Percentiles rank a stretch among this genome's conserved stretches.
Conservation (phyloP, 2,329 filamentous ascomycete genomes). For the Aspergillus sp. region DNA sequence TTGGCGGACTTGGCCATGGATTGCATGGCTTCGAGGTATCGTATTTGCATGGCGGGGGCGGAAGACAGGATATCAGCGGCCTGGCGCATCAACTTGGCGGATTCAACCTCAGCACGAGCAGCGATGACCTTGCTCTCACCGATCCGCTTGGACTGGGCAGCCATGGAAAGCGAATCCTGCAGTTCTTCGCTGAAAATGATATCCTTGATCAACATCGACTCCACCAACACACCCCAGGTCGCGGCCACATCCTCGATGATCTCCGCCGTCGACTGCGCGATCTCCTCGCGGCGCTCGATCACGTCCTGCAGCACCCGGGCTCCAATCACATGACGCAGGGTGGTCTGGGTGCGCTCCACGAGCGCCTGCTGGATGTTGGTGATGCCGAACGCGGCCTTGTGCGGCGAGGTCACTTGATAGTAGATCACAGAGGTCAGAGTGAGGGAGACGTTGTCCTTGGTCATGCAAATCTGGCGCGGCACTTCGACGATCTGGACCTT, state of each 20-base stretch:
- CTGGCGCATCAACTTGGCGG: conserved; percentile 74
- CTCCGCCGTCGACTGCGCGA: conserved; percentile 88
- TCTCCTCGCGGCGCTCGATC: conserved; percentile 95
- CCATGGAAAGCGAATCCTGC: conserved; percentile 95
- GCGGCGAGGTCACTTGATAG: conserved; percentile 91
- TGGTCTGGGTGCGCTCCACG: conserved; percentile 95
- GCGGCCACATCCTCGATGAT: conserved; percentile 94
- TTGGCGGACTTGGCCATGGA: conserved; percentile 93
- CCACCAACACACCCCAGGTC: conserved; percentile 92
- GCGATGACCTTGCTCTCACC: conserved; percentile 98
- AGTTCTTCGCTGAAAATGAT: conserved; percentile 95
- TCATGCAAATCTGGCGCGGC: conserved; percentile 96
- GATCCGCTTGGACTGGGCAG: conserved; percentile 94
- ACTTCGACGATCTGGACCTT: conserved; percentile 99
- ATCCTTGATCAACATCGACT: conserved; percentile 99
- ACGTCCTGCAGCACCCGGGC: conserved; percentile 94
- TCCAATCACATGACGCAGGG: conserved; percentile 90
- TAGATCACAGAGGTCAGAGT: conserved; percentile 96
- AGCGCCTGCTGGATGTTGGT: conserved; percentile 92
- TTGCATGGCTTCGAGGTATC: conserved; percentile 98
- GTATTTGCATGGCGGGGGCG: conserved; percentile 95
- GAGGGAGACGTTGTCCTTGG: conserved; percentile 96
- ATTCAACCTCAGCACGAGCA: conserved; percentile 91
- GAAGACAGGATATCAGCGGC: conserved; percentile 88
- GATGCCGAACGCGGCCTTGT: conserved; percentile 96